Conservation (phyloP, 306 rosid genomes). For the Vachellia collinsii region DNA sequence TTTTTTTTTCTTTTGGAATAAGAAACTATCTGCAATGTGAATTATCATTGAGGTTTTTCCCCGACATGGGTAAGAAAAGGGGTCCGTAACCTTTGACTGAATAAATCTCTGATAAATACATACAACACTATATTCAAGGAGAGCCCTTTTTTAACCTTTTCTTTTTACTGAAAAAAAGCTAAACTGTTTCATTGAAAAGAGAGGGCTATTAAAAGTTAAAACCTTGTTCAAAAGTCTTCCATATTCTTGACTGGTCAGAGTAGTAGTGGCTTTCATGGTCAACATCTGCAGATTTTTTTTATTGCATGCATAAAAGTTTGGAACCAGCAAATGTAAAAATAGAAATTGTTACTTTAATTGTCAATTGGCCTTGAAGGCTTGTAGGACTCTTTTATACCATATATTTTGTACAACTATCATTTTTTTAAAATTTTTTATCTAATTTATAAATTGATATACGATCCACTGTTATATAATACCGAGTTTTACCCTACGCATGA, state of each 20-base stretch:
- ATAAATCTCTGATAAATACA: not conserved
- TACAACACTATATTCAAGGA: not conserved
- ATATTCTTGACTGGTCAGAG: not conserved
- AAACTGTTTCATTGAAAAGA: not conserved
- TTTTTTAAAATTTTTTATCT: too few species aligned
- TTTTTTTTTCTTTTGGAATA: not conserved
- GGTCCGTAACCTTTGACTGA: slow-evolving; percentile 7
- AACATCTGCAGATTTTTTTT: not conserved
- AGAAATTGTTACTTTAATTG: not conserved
- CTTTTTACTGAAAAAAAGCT: not conserved
- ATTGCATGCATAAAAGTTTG: not conserved
- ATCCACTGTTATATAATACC: too few species aligned
- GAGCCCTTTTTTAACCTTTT: not conserved
- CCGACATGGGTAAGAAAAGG: not conserved
- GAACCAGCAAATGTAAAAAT: not conserved
- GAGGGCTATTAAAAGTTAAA: not conserved
- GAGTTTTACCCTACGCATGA: too few species aligned
- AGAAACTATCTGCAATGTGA: not conserved
- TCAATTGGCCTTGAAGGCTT: too few species aligned
- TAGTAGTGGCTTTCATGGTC: not conserved
- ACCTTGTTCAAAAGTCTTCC: not conserved
- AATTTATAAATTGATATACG: too few species aligned
- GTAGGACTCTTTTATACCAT: too few species aligned
- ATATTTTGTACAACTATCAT: too few species aligned
- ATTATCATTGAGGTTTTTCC: not conserved